phyloP scores from a whole-genome alignment of 192 early-diverging fungal species.

The Backusella liffmaniae region DNA sequence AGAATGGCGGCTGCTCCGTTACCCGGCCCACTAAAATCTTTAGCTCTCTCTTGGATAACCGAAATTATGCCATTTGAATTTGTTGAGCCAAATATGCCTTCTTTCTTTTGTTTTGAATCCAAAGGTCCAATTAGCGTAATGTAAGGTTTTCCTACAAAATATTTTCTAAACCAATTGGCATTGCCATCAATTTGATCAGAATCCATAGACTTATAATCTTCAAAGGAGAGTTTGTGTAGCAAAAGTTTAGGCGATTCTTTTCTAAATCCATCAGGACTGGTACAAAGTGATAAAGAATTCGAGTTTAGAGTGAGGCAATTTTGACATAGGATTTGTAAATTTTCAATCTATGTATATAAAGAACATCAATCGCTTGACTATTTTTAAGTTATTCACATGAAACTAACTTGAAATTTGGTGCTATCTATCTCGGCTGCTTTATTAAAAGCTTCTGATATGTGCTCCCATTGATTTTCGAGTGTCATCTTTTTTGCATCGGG shows the following conservation, averaged over 20 bases:
- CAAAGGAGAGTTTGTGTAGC: neutral
- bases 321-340: neutral
- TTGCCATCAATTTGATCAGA: slow-evolving; percentile 10
- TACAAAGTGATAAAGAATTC: neutral
- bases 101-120: slow-evolving; percentile 1
- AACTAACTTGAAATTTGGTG: neutral
- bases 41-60: slow-evolving; percentile 16
- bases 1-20: slow-evolving; percentile 16
- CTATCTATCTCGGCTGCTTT: neutral
- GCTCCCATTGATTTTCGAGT: neutral
- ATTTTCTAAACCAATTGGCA: slow-evolving; percentile 14
- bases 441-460: neutral
- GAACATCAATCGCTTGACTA: neutral
- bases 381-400: neutral
- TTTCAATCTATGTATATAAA: neutral
- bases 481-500: neutral
- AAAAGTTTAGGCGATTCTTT: neutral
- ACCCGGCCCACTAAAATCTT: slow-evolving; percentile 19
- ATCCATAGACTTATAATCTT: slow-evolving; percentile 4
- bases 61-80: slow-evolving; percentile 15
- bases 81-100: neutral
- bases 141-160: slow-evolving; percentile 18
- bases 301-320: neutral
- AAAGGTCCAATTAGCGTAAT: slow-evolving; percentile 17
- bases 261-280: neutral